These are phyloP conservation scores for Symbiodinium natans DNA, from an alignment of 73 alveolate genomes.

Conservation along the genomic window DNA sequence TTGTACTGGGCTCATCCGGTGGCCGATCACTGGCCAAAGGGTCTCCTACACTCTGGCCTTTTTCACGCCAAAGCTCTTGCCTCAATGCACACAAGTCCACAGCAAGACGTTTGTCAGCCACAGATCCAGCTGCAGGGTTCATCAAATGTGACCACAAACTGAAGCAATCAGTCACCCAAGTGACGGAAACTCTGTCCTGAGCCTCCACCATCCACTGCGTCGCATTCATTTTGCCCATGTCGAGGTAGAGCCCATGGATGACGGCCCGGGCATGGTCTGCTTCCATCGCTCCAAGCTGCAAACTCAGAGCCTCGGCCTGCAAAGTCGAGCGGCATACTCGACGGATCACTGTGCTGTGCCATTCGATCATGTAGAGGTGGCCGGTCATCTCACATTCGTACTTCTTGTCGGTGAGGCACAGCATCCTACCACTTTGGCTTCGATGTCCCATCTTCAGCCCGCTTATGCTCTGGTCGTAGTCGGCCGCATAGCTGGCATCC, in stretches of 20 bases:
- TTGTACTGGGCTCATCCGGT: not conserved
- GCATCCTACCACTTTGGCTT: conserved; percentile 7
- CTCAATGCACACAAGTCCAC: not conserved
- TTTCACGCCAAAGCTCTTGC: not conserved
- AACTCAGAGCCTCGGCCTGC: not conserved
- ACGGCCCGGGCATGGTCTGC: not conserved
- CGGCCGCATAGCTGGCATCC: conserved; percentile 1
- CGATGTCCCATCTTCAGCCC: not conserved
- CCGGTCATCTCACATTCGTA: not conserved
- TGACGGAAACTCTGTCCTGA: not conserved
- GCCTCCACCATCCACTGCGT: not conserved
- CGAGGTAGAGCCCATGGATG: not conserved
- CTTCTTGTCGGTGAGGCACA: not conserved
- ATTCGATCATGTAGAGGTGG: not conserved
- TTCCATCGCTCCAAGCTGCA: not conserved
- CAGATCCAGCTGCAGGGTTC: not conserved
- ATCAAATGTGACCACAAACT: not conserved
- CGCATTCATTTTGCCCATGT: too few species aligned
- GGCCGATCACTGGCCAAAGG: not conserved
- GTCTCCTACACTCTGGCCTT: not conserved
- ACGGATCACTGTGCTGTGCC: conserved; percentile 4
- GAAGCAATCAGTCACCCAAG: conserved; percentile 3
- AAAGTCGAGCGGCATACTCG: not conserved
- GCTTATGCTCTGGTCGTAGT: not conserved
- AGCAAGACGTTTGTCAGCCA: conserved; percentile 1